Conservation (phyloP, 768 basidiomycete species). For the Russula compacta region DNA sequence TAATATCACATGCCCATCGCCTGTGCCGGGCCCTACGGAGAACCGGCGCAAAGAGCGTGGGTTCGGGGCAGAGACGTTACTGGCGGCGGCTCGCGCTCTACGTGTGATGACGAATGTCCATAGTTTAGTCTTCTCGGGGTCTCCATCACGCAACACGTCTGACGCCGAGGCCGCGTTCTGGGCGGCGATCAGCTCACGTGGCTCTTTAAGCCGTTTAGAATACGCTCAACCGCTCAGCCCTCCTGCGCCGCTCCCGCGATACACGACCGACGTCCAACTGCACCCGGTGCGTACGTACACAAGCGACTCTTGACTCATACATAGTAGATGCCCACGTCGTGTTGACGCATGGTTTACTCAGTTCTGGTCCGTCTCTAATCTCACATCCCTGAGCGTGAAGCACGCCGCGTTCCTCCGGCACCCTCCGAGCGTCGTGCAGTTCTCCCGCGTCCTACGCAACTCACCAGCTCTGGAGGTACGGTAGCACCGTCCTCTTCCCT, state of each 20-base stretch:
- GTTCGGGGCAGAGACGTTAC: not conserved
- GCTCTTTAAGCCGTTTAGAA: not conserved
- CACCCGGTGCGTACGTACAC: not conserved
- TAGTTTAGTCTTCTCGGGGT: not conserved
- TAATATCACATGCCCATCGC: too few relatives aligned
- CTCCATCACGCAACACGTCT: not conserved
- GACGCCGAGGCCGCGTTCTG: not conserved
- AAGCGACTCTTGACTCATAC: not conserved
- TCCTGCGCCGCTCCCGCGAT: not conserved
- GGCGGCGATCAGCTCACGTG: not conserved
- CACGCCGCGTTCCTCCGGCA: not conserved
- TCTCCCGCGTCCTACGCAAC: not conserved
- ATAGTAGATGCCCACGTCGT: too few relatives aligned
- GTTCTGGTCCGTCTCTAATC: constrained; percentile 1
- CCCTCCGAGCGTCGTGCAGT: not conserved
- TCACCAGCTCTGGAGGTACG: constrained; percentile 1
- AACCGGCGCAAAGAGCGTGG: not conserved
- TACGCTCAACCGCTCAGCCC: not conserved
- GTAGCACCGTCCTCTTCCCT: not conserved
- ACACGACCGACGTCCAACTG: not conserved
- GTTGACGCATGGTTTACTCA: not conserved
- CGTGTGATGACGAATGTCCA: not conserved
- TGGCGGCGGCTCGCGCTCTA: not conserved
- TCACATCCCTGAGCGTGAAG: constrained; percentile 1
- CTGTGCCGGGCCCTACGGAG: not conserved